Base-by-base conservation (phyloP, 345 rosid genomes). In the Eucalyptus virginea region DNA sequence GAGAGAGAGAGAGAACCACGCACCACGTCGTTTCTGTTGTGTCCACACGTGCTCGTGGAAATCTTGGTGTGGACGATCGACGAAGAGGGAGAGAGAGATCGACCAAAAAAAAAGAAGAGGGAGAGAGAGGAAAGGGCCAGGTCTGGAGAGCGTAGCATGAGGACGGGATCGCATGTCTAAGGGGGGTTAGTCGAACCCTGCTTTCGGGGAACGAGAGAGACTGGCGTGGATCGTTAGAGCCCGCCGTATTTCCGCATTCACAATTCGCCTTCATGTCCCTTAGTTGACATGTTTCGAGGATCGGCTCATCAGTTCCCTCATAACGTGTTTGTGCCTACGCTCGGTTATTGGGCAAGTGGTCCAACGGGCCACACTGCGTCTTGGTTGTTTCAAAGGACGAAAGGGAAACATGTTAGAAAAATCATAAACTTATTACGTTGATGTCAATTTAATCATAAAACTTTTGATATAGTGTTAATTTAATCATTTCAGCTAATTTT, bases 311-410 rank as follows among this genome's bases (percentile, higher is more conserved):
- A n/a, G 5, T 65, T 65, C 77, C 12, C 11, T 67, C 23, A 11
- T 65, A 15, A 0, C 19, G 19, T 65, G 37, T 65, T n/a, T n/a
- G 77, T n/a, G 37, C 37, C 21, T 15, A n/a, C 10, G 4, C 5
- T 10, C 4, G 13, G 10, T 69, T 9, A 17, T 69, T 11, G 5
- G 24, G 42, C 44, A 69, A 69, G 81, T 32, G 81, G 37, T 15
- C 37, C 19, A n/a, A 65, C 4, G 34, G 9, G 37, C 37, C 37
- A 16, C 77, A 67, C 2, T 7, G 5, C 11, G 11, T 67, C 40
- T 7, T 8, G 21, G 21, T n/a, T 0, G 0, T n/a, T 19, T 52
- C 23, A 0, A 52, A 6, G 24, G 56, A 19, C 9, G 4, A 52
- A 52, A 52, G 9, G 23, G 3, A 52, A 52, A 52, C 1, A 2